phyloP scores from a whole-genome alignment of 1,284 basidiomycete genomes.

The Cutaneotrichosporon arboriforme region DNA sequence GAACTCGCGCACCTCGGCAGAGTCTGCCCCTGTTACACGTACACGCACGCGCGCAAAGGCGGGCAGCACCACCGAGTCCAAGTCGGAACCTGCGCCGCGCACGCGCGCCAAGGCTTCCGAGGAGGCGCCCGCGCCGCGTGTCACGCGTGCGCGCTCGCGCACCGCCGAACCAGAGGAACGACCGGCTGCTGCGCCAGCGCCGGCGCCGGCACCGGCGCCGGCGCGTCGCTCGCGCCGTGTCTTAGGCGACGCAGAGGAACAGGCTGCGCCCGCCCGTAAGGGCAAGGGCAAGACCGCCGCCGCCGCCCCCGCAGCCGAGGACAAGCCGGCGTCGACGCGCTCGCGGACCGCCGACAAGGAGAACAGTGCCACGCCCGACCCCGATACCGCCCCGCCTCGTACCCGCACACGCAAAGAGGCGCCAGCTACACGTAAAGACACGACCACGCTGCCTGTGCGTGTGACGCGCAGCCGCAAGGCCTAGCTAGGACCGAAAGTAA shows the following conservation, averaged over 20 bases:
- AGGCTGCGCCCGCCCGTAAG: not conserved
- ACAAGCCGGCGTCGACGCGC: not conserved
- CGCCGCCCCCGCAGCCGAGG: no score
- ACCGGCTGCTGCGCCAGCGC: no score
- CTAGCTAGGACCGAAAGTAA: no score
- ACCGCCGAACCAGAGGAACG: not conserved
- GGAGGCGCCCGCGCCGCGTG: not conserved
- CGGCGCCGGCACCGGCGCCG: not conserved
- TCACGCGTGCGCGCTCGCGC: not conserved
- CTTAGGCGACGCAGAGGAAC: slow-evolving; percentile 9
- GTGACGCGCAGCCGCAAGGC: slow-evolving; percentile 1
- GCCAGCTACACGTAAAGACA: not conserved
- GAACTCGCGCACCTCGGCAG: not conserved
- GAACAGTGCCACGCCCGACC: slow-evolving; percentile 4
- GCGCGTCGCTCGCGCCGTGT: slow-evolving; percentile 6
- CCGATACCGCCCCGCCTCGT: not conserved
- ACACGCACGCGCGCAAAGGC: not conserved
- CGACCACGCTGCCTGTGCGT: not conserved
- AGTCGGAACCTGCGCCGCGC: not conserved
- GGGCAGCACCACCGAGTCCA: not conserved
- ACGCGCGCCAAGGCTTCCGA: not conserved
- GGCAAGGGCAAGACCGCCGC: not conserved
- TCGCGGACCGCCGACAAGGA: not conserved
- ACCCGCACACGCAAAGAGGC: not conserved
- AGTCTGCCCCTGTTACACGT: not conserved